These are phyloP conservation scores for Chondrostereum purpureum DNA, from an alignment of 1,284 basidiomycete genomes.

Conservation along the genomic window DNA sequence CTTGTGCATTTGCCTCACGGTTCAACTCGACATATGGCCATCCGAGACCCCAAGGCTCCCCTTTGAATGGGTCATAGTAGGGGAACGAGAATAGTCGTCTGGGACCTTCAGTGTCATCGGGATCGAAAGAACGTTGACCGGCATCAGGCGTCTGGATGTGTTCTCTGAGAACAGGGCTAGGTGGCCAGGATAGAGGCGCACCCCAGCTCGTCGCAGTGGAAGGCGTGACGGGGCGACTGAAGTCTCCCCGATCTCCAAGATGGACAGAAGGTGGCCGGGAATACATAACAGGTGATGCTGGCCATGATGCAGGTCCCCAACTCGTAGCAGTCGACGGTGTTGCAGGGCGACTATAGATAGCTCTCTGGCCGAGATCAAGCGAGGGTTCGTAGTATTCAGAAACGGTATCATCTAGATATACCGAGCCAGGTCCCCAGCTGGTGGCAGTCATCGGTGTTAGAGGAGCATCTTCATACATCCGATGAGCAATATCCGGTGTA, in stretches of 20 bases:
- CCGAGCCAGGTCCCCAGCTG: constrained; percentile 43
- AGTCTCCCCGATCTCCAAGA: constrained; percentile 24
- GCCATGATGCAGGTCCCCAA: constrained; percentile 25
- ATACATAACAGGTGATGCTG: constrained; percentile 18
- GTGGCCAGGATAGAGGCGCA: constrained; percentile 34
- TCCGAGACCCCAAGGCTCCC: constrained; percentile 15
- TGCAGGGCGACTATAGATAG: constrained; percentile 29
- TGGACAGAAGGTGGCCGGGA: constrained; percentile 24
- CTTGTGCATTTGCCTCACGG: neutral
- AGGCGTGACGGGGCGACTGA: constrained; percentile 28
- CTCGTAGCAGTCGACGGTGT: constrained; percentile 30
- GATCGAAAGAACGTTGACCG: constrained; percentile 32
- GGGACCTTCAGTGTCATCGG: constrained; percentile 12
- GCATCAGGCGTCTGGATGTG: constrained; percentile 37
- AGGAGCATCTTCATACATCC: constrained; percentile 31
- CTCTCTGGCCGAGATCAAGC: constrained; percentile 35
- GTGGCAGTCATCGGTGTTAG: constrained; percentile 36
- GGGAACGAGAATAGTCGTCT: neutral
- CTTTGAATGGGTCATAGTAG: constrained; percentile 5
- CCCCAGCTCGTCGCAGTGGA: constrained; percentile 42
- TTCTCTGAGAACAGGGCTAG: constrained; percentile 31
- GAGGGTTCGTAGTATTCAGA: constrained; percentile 29
- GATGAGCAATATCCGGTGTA: constrained; percentile 27
- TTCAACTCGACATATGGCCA: constrained; percentile 14
- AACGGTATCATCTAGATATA: constrained; percentile 29